Evolutionary conservation across 177 flowering plant species (phyloP).

Genomic region (Vitis hybrid): DNA sequence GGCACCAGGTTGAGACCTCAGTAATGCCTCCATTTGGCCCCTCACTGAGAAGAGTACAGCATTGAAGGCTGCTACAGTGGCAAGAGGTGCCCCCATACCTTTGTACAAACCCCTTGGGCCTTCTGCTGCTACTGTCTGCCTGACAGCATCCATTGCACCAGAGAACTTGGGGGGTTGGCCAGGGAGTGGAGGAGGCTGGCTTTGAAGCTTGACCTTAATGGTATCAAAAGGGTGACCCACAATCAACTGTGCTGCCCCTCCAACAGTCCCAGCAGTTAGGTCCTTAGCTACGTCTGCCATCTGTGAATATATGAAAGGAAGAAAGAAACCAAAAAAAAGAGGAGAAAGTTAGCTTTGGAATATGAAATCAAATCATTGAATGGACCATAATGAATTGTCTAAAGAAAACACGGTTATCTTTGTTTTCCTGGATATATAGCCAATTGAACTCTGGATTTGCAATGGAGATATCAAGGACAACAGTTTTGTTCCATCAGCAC

Average conservation of each 20-base stretch:
- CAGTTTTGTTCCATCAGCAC: not conserved
- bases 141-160: conserved; percentile 96
- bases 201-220: conserved; percentile 96
- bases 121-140: conserved; percentile 88
- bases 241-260: conserved; percentile 93
- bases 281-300: conserved; percentile 98
- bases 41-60: conserved; percentile 92
- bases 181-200: conserved; percentile 89
- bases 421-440: not conserved
- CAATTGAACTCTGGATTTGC: not conserved
- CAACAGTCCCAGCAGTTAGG: conserved; percentile 83
- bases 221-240: conserved; percentile 97
- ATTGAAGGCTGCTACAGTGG: conserved; percentile 97
- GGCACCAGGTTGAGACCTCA: conserved; percentile 81
- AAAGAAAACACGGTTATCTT: not conserved
- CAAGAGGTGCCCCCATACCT: conserved; percentile 99
- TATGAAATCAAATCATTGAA: not conserved
- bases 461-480: no score
- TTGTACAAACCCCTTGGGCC: conserved; percentile 85
- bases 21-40: conserved; percentile 82
- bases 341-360: not conserved
- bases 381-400: not conserved
- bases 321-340: no score
- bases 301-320: conserved; percentile 21
- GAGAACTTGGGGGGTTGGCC: conserved; percentile 79